phyloP scores from a whole-genome alignment of 306 rosid species.

The Rosa chinensis region DNA sequence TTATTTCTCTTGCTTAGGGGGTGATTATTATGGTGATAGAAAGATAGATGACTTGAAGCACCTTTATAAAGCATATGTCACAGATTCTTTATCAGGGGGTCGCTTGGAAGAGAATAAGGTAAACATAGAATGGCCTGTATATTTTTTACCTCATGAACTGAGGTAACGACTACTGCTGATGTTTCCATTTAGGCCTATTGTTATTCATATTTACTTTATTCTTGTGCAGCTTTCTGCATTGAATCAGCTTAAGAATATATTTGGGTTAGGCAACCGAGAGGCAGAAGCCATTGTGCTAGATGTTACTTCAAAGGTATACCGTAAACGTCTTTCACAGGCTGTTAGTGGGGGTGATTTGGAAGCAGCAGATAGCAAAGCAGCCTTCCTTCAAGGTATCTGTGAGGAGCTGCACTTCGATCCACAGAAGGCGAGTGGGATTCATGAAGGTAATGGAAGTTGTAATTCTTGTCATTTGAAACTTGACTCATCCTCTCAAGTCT shows the following conservation, averaged over 20 bases:
- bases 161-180: not conserved
- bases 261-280: conserved; percentile 93
- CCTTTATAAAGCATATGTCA: conserved; percentile 60
- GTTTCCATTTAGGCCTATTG: not conserved
- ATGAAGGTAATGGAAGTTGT: conserved; percentile 59
- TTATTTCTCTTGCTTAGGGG: conserved; percentile 57
- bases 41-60: conserved; percentile 85
- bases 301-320: conserved; percentile 74
- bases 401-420: conserved; percentile 87
- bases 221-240: conserved; percentile 60
- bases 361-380: conserved; percentile 92
- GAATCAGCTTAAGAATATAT: conserved; percentile 84
- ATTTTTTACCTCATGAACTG: not conserved
- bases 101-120: conserved; percentile 58
- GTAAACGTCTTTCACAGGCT: conserved; percentile 72
- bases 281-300: conserved; percentile 76
- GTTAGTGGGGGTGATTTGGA: conserved; percentile 72
- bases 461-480: not conserved
- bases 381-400: conserved; percentile 90
- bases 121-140: not conserved
- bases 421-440: conserved; percentile 81
- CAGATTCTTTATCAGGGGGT: conserved; percentile 54
- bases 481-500: not conserved
- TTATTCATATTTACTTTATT: conserved; percentile 9
- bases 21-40: conserved; percentile 70